Percentiles rank a stretch among this genome's conserved stretches.
phyloP scores from a whole-genome alignment of 2,329 filamentous ascomycete genomes.

The Magnaporthales sp. region DNA sequence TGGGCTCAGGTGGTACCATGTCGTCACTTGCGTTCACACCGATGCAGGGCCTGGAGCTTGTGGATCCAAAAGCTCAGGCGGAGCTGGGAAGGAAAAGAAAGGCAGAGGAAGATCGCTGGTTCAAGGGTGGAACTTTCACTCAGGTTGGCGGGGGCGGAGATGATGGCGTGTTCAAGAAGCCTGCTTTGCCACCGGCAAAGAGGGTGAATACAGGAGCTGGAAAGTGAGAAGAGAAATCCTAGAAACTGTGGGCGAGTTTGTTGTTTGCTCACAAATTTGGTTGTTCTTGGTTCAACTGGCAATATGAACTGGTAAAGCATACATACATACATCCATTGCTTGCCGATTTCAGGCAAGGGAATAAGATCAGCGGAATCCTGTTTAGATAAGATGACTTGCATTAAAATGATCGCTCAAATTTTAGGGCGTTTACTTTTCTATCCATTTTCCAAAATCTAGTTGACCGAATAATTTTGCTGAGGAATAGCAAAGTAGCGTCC shows the following conservation, averaged over 20 bases:
- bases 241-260: no score
- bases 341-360: neutral
- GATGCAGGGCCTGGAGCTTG: constrained; percentile 87
- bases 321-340: neutral
- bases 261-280: neutral
- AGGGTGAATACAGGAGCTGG: constrained; percentile 56
- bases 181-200: constrained; percentile 64
- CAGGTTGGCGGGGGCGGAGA: constrained; percentile 53
- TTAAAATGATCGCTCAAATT: neutral
- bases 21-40: constrained; percentile 90
- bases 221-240: constrained; percentile 8
- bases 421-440: neutral
- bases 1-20: constrained; percentile 64
- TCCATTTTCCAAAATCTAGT: no score
- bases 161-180: constrained; percentile 72
- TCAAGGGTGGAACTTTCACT: constrained; percentile 95
- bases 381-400: neutral
- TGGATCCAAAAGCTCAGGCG: constrained; percentile 84
- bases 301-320: neutral
- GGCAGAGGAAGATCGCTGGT: constrained; percentile 91
- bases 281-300: neutral
- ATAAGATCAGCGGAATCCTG: neutral
- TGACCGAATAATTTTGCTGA: no score
- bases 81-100: constrained; percentile 86
- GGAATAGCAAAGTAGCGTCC: no score